phyloP scores from a whole-genome alignment of 495 filamentous ascomycete species.

The Penicillium chermesinum region DNA sequence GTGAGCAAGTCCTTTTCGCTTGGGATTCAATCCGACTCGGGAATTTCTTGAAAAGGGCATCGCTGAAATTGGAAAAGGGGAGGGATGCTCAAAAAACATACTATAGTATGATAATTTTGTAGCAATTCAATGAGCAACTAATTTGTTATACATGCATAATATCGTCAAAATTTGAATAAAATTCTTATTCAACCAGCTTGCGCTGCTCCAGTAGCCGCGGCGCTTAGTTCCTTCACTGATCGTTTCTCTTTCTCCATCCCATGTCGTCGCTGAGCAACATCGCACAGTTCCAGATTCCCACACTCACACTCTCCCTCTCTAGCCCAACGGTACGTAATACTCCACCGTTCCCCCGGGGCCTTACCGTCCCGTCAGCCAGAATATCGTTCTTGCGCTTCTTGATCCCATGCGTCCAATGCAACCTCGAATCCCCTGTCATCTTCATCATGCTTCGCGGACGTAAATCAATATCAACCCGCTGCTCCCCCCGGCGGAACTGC shows the following conservation, averaged over 20 bases:
- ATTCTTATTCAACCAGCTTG: neutral
- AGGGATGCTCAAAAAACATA: too few species aligned
- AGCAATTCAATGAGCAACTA: too few species aligned
- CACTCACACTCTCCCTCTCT: slow-evolving; percentile 36
- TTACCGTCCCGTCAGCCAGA: slow-evolving; percentile 27
- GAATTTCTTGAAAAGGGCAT: neutral
- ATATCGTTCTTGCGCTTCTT: slow-evolving; percentile 38
- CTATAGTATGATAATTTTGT: too few species aligned
- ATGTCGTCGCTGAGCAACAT: slow-evolving; percentile 31
- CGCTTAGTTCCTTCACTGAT: slow-evolving; percentile 22
- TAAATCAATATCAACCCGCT: slow-evolving; percentile 30
- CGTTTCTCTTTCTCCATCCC: slow-evolving; percentile 38
- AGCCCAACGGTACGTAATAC: slow-evolving; percentile 39
- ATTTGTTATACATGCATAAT: too few species aligned
- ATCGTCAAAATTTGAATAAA: too few species aligned
- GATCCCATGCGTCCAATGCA: slow-evolving; percentile 43
- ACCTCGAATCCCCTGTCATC: slow-evolving; percentile 29
- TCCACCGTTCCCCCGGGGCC: slow-evolving; percentile 32
- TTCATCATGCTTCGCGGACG: slow-evolving; percentile 36
- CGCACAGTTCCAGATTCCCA: slow-evolving; percentile 34
- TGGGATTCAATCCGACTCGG: too few species aligned
- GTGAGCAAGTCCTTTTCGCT: neutral
- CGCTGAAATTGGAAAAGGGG: too few species aligned
- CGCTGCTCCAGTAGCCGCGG: neutral
- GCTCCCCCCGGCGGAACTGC: slow-evolving; percentile 30